Evolutionary conservation across 2,329 filamentous ascomycete species (phyloP).

Genomic region (Cryphonectria radicalis): DNA sequence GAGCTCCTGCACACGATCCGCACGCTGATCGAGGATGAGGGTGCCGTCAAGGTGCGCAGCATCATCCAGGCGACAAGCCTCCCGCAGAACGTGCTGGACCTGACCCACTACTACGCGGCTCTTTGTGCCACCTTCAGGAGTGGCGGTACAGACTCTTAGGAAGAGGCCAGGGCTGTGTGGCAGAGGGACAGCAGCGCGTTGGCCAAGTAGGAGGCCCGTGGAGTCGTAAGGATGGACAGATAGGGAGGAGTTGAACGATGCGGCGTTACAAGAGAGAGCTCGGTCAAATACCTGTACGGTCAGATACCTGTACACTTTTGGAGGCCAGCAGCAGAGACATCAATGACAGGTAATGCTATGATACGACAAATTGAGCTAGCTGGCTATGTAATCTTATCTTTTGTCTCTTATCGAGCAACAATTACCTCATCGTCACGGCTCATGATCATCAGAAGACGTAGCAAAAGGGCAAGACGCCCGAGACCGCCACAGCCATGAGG

Average conservation of each 20-base stretch:
- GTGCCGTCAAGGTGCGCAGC: slow-evolving; percentile 93
- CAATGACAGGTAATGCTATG: slow-evolving; percentile 10
- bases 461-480: background rate
- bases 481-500: background rate
- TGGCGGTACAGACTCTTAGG: slow-evolving; percentile 83
- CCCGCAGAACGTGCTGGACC: slow-evolving; percentile 87
- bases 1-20: slow-evolving; percentile 86
- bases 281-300: slow-evolving; percentile 17
- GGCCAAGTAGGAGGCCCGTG: background rate
- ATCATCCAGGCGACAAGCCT: slow-evolving; percentile 96
- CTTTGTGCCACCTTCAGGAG: slow-evolving; percentile 94
- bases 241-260: background rate
- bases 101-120: slow-evolving; percentile 95
- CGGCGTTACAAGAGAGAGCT: slow-evolving; percentile 8
- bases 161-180: slow-evolving; percentile 1
- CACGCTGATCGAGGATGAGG: slow-evolving; percentile 94
- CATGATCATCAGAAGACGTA: background rate
- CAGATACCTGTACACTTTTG: background rate
- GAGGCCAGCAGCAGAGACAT: background rate
- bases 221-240: background rate
- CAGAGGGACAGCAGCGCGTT: background rate
- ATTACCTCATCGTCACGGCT: background rate
- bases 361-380: slow-evolving; percentile 10
- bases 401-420: background rate
- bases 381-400: background rate